These are phyloP conservation scores for Candida patagonica DNA, from an alignment of 805 yeast genomes.

Conservation along the genomic window DNA sequence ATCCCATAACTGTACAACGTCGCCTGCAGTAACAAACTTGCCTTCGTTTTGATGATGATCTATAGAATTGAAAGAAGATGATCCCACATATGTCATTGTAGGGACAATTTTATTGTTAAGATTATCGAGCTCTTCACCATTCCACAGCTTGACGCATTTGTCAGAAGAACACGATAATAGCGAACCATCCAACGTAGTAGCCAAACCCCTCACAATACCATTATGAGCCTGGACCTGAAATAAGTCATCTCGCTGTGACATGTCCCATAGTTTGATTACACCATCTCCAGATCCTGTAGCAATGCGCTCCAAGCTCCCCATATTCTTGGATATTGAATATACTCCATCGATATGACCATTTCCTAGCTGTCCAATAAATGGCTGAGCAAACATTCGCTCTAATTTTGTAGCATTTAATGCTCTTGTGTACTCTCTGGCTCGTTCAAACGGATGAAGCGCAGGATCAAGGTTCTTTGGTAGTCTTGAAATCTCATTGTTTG, in stretches of 20 bases:
- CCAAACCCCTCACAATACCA: constrained; percentile 79
- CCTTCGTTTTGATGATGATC: constrained; percentile 76
- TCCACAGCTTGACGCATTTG: constrained; percentile 83
- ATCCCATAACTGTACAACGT: constrained; percentile 88
- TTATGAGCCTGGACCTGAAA: constrained; percentile 81
- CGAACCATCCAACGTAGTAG: constrained; percentile 56
- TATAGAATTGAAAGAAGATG: constrained; percentile 70
- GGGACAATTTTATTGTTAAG: constrained; percentile 38
- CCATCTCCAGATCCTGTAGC: constrained; percentile 98
- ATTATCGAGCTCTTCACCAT: constrained; percentile 38
- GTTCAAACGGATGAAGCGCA: constrained; percentile 90
- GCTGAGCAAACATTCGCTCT: constrained; percentile 96
- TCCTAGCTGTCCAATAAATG: constrained; percentile 91
- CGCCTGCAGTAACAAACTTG: constrained; percentile 87
- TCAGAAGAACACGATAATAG: constrained; percentile 86
- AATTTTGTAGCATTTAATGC: constrained; percentile 92
- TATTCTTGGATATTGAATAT: constrained; percentile 75
- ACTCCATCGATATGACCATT: constrained; percentile 94
- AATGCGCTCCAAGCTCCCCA: constrained; percentile 54
- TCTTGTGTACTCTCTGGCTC: constrained; percentile 92
- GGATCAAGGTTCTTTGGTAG: constrained; percentile 87
- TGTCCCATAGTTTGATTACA: constrained; percentile 85
- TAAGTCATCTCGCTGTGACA: constrained; percentile 66
- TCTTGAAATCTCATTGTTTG: constrained; percentile 80
- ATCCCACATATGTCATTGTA: constrained; percentile 72